phyloP scores from a whole-genome alignment of 768 basidiomycete species.

The Hebeloma cylindrosporum region DNA sequence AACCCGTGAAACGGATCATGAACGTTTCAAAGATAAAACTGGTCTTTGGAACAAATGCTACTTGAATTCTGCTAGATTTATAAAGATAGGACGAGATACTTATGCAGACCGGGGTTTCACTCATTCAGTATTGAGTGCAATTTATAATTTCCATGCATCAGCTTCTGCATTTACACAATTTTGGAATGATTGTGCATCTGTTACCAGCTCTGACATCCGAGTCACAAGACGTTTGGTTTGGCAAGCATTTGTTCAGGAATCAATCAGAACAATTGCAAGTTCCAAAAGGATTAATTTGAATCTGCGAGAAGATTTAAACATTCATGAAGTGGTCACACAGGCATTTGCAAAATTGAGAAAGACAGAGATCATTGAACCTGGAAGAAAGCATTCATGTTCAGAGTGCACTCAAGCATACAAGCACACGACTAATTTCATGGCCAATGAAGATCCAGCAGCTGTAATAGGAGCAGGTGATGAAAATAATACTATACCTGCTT shows the following conservation, averaged over 20 bases:
- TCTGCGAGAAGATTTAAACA: not conserved
- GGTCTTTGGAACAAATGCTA: too few relatives aligned
- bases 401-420: not conserved
- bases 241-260: constrained; percentile 2
- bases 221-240: not conserved
- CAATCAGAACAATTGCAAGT: not conserved
- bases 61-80: too few relatives aligned
- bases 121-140: too few relatives aligned
- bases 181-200: constrained; percentile 1
- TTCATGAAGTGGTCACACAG: not conserved
- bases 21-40: too few relatives aligned
- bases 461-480: constrained; percentile 1
- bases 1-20: too few relatives aligned
- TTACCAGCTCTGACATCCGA: not conserved
- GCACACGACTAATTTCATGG: not conserved
- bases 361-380: not conserved
- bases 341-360: not conserved
- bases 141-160: constrained; percentile 4
- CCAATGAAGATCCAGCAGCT: too few relatives aligned
- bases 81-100: too few relatives aligned
- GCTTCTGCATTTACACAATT: not conserved
- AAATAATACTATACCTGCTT: not conserved
- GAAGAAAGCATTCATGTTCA: not conserved
- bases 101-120: too few relatives aligned
- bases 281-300: not conserved